Conservation (phyloP, 768 basidiomycete species). For the Lyophyllum shimeji region DNA sequence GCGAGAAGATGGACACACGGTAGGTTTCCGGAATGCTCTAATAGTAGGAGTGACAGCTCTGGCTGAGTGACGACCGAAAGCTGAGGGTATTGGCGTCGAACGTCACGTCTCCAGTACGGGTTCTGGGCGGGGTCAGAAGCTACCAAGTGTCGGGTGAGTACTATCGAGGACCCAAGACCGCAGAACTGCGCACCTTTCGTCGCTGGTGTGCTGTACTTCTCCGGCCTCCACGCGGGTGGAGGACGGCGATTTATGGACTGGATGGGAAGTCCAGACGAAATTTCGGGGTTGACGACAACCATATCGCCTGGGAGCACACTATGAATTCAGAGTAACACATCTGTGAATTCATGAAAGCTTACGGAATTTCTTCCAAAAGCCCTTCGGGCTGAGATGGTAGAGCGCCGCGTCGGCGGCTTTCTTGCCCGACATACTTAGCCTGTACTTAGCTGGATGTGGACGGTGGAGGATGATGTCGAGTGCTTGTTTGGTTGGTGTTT, state of each 20-base stretch:
- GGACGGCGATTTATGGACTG: conserved; percentile 74
- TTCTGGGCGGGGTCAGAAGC: conserved; percentile 87
- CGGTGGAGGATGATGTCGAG: not conserved
- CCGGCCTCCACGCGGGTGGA: conserved; percentile 85
- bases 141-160: conserved; percentile 23
- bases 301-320: conserved; percentile 62
- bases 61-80: conserved; percentile 86
- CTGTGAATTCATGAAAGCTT: conserved; percentile 17
- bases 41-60: conserved; percentile 76
- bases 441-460: conserved; percentile 18
- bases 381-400: conserved; percentile 86
- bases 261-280: conserved; percentile 87
- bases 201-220: conserved; percentile 84
- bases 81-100: conserved; percentile 89
- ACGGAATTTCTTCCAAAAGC: conserved; percentile 98
- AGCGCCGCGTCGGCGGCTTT: conserved; percentile 85
- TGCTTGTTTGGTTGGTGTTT: conserved; percentile 16
- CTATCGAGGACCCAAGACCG: not conserved
- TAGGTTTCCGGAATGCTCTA: conserved; percentile 69
- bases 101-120: conserved; percentile 96
- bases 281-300: conserved; percentile 83
- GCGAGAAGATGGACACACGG: conserved; percentile 49
- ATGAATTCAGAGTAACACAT: not conserved
- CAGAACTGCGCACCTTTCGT: conserved; percentile 64
- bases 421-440: conserved; percentile 79